phyloP scores from a whole-genome alignment of 139 green algal genomes.

The Bryopsis sp. region DNA sequence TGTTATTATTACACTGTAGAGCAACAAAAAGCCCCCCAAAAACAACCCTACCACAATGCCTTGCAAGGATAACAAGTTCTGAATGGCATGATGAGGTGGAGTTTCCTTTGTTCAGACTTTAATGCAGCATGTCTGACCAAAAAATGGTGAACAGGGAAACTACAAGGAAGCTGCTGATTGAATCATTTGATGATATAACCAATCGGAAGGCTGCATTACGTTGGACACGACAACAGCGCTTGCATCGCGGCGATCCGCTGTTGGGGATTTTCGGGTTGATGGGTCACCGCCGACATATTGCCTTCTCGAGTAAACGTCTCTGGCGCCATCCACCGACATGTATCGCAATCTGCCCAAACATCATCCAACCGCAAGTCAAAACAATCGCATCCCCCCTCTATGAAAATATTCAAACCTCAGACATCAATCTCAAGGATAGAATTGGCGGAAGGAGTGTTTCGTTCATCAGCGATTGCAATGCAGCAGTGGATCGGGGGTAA shows the following conservation, averaged over 20 bases:
- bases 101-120: too few relatives aligned
- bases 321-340: slow-evolving; percentile 72
- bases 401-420: too few relatives aligned
- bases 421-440: too few relatives aligned
- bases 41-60: too few relatives aligned
- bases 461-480: neutral
- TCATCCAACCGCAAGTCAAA: neutral
- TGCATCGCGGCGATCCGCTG: slow-evolving; percentile 42
- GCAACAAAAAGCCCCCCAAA: too few relatives aligned
- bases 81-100: too few relatives aligned
- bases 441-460: neutral
- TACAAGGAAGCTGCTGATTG: too few relatives aligned
- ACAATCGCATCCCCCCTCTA: neutral
- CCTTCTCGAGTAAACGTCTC: slow-evolving; percentile 34
- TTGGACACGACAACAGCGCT: slow-evolving; percentile 67
- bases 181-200: too few relatives aligned
- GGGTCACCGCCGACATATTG: slow-evolving; percentile 36
- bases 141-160: too few relatives aligned
- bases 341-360: slow-evolving; percentile 56
- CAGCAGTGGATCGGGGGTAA: neutral
- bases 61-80: too few relatives aligned
- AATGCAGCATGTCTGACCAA: too few relatives aligned
- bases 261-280: slow-evolving; percentile 38
- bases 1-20: too few relatives aligned
- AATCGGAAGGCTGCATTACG: slow-evolving; percentile 32